phyloP scores from a whole-genome alignment of 176 grass and related monocot species.

The Areca catechu region DNA sequence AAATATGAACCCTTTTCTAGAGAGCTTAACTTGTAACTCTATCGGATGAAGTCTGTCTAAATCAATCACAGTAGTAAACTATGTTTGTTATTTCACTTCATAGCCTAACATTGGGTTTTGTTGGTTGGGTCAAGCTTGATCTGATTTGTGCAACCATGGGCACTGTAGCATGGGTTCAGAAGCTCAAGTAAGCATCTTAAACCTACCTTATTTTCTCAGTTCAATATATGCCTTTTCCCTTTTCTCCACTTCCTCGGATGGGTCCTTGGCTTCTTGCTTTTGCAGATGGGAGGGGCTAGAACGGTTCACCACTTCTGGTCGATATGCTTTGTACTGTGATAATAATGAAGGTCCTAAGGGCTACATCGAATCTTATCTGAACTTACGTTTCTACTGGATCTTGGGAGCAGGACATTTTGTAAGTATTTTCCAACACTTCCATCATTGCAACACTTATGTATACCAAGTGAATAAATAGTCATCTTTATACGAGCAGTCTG shows the following conservation, averaged over 20 bases:
- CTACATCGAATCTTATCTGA: constrained; percentile 1
- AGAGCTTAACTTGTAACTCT: too few species aligned
- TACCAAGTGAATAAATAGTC: too few species aligned
- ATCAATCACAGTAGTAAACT: too few species aligned
- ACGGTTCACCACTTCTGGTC: neutral
- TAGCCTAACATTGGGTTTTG: too few species aligned
- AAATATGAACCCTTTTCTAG: too few species aligned
- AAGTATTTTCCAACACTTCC: neutral
- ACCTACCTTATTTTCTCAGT: neutral
- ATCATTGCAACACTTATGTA: neutral
- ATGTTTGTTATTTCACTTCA: too few species aligned
- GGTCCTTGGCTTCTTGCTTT: too few species aligned
- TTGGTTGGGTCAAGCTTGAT: constrained; percentile 41
- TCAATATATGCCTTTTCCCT: too few species aligned
- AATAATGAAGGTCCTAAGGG: neutral
- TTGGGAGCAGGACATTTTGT: constrained; percentile 15
- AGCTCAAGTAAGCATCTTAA: constrained; percentile 65
- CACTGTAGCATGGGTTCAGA: constrained; percentile 69
- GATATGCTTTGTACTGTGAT: constrained; percentile 1
- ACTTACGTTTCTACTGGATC: constrained; percentile 18
- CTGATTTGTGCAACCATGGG: constrained; percentile 66
- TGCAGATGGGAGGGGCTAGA: constrained; percentile 1
- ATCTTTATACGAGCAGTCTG: too few species aligned
- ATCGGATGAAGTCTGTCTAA: too few species aligned
- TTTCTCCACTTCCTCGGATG: too few species aligned